phyloP scores from a whole-genome alignment of 1,284 basidiomycete species.

The Ustilago hordei region DNA sequence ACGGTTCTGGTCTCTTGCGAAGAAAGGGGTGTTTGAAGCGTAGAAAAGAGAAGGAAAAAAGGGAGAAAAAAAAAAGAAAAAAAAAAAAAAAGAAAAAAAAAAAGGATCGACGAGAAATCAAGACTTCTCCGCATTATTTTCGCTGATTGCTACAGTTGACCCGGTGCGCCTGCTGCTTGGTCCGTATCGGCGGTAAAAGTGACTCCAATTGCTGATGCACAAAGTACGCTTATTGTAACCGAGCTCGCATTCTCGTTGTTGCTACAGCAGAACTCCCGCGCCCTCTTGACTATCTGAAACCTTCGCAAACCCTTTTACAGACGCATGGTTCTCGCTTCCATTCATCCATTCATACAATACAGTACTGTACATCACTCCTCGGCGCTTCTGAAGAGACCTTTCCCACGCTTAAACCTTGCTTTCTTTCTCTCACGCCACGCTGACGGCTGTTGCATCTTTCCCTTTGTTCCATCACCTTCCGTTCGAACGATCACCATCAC shows the following conservation, averaged over 20 bases:
- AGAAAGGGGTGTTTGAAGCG: no score
- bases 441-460: neutral
- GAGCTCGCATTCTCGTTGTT: neutral
- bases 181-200: neutral
- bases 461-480: neutral
- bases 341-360: neutral
- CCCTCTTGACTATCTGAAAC: neutral
- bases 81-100: neutral
- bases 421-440: neutral
- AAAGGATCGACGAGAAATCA: neutral
- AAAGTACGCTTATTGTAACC: neutral
- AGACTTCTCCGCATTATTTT: slow-evolving; percentile 4
- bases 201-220: neutral
- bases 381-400: neutral
- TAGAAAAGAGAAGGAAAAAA: neutral
- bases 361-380: neutral
- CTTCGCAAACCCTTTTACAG: neutral
- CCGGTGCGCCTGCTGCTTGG: neutral
- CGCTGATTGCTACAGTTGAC: no score
- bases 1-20: neutral
- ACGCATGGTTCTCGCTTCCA: neutral
- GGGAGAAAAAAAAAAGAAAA: neutral
- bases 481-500: neutral
- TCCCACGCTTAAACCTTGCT: neutral
- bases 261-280: neutral